Conservation (phyloP, 768 basidiomycete genomes). For the Mycena metata region DNA sequence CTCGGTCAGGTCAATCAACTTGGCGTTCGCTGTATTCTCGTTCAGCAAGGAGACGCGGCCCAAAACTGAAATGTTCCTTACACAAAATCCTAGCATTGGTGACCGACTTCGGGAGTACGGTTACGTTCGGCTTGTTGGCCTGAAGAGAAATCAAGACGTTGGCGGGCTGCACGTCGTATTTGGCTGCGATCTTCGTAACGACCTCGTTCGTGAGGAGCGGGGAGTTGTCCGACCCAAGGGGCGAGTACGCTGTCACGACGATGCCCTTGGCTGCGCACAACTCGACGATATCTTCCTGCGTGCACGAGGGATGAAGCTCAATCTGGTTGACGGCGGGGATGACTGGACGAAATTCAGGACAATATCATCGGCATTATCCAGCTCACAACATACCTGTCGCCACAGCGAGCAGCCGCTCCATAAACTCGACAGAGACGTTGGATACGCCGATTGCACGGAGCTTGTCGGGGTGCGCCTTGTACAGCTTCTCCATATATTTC, state of each 20-base stretch:
- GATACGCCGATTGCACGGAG: conserved; percentile 86
- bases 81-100: conserved; percentile 73
- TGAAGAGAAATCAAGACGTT: conserved; percentile 81
- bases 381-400: conserved; percentile 46
- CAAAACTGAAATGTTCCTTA: conserved; percentile 42
- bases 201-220: conserved; percentile 74
- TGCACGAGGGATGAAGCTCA: conserved; percentile 79
- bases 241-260: conserved; percentile 82
- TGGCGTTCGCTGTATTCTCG: conserved; percentile 62
- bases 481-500: conserved; percentile 80
- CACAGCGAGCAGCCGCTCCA: conserved; percentile 71
- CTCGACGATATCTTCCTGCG: conserved; percentile 74
- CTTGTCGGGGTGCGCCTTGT: conserved; percentile 76
- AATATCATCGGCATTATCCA: no score
- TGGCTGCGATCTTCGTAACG: conserved; percentile 73
- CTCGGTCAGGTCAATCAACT: conserved; percentile 70
- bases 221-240: conserved; percentile 79
- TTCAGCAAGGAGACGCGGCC: conserved; percentile 4
- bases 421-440: conserved; percentile 76
- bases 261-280: conserved; percentile 77
- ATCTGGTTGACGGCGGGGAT: conserved; percentile 87
- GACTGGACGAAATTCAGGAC: conserved; percentile 37
- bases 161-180: conserved; percentile 70
- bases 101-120: conserved; percentile 84
- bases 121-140: conserved; percentile 73